Evolutionary conservation across 2,329 filamentous ascomycete species (phyloP).

Genomic region (Cladosporium sp.): DNA sequence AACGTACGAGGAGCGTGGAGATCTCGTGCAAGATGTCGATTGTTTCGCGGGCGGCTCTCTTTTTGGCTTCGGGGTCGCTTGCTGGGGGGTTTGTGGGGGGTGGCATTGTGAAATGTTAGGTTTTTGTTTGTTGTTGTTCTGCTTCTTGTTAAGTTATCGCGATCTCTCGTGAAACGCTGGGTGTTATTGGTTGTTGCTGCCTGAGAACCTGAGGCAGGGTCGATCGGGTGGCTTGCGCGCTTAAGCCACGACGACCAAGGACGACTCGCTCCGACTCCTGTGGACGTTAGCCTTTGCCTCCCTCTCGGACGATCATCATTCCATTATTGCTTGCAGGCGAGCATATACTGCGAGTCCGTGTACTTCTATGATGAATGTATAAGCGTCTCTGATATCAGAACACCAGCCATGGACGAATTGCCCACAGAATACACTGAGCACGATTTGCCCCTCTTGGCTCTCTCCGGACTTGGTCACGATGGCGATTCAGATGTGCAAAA

Average conservation of each 20-base stretch:
- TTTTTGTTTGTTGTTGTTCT: not conserved
- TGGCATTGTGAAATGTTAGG: constrained; percentile 30
- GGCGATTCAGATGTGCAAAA: constrained; percentile 19
- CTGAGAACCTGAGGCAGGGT: not conserved
- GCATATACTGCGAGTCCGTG: not conserved
- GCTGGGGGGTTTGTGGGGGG: constrained; percentile 27
- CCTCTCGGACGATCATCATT: not conserved
- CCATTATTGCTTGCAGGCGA: constrained; percentile 15
- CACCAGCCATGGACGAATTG: constrained; percentile 71
- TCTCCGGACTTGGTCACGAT: constrained; percentile 69
- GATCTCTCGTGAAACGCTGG: not conserved
- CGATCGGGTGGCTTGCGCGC: not conserved
- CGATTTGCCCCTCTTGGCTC: constrained; percentile 80
- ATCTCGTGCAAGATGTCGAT: constrained; percentile 73
- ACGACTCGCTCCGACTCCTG: not conserved
- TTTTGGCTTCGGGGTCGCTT: constrained; percentile 60
- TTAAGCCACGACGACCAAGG: not conserved
- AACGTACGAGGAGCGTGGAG: constrained; percentile 77
- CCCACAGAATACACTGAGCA: constrained; percentile 78
- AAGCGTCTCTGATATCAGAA: not conserved
- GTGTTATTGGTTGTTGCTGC: not conserved
- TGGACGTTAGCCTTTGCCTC: not conserved
- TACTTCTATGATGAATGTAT: not conserved
- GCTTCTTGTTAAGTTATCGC: not conserved
- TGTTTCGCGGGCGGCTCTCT: constrained; percentile 76